Evolutionary conservation across 163 green algal species (phyloP), one percentile per base, ranked within the genome.

Genomic region (Trebouxia gelatinosa): DNA sequence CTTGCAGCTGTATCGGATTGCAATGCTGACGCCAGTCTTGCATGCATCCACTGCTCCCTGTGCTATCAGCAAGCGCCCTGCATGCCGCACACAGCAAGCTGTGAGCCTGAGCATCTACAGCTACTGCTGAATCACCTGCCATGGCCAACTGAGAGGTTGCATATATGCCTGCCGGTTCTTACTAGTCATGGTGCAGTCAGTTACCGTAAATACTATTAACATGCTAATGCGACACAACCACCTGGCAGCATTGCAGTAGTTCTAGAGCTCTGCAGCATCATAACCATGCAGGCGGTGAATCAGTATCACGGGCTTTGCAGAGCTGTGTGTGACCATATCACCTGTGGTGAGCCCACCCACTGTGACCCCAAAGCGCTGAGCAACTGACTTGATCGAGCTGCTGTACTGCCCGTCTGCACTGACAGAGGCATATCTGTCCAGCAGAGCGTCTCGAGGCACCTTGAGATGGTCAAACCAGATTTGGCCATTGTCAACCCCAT

Each of bases 391-490:
- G 58, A 96, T 94, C 64, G 85, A 78, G 31, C 70, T 88, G 64
- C 37, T 80, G 86, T 94, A 95, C 31, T 40, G 77, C 21, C 89
- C 89, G n/a, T 92, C 83, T 7, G 78, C 70, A 26, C 77, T 79
- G 57, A 95, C 90, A 43, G 78, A 75, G 0, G 86, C 88, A 79
- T 84, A 93, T 17, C 79, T 77, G 82, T 98, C 90, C 61, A 98
- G 85, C 81, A 98, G 70, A 0, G 90, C 89, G 43, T 95, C 91
- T 0, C 90, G 74, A 0, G 92, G 82, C 76, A 98, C 92, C 1
- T 91, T 81, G 54, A 95, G 81, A 70, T 91, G 68, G 79, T 95
- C 83, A 84, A 97, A 97, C 92, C 92, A 95, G 59, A 92, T 89
- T 68, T 87, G 83, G 4, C 88, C 88, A 68, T 94, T 94, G 84